These are phyloP conservation scores for Forsythia viridissima DNA, from an alignment of 257 asterid species.

Conservation along the genomic window DNA sequence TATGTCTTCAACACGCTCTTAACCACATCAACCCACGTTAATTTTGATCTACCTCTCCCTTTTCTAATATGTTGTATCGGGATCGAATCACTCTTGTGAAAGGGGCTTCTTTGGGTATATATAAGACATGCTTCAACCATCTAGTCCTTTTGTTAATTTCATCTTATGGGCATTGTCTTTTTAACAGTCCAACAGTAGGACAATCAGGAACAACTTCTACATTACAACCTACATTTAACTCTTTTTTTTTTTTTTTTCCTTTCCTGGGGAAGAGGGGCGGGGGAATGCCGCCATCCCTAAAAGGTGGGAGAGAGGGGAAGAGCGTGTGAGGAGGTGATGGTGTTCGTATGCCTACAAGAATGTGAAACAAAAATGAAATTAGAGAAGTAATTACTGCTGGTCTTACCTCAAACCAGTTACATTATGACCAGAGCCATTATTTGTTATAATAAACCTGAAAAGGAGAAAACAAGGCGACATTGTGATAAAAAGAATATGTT, in stretches of 20 bases:
- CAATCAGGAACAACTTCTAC: neutral
- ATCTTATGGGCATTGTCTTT: neutral
- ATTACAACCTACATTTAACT: neutral
- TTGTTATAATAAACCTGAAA: constrained; percentile 84
- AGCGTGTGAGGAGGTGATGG: neutral
- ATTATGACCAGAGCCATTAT: constrained; percentile 82
- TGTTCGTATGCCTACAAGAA: neutral
- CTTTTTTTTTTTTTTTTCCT: too few relatives aligned
- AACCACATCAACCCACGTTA: neutral
- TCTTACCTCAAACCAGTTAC: constrained; percentile 74
- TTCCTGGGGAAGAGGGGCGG: neutral
- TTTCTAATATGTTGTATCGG: neutral
- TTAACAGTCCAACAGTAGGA: neutral
- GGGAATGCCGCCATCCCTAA: too few relatives aligned
- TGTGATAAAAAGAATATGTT: neutral
- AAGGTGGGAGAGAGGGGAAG: neutral
- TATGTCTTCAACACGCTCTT: neutral
- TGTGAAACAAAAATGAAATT: neutral
- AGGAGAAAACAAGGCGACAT: constrained; percentile 11
- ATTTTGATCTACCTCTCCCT: neutral
- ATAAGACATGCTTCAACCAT: neutral
- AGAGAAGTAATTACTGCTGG: neutral
- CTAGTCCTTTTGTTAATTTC: neutral
- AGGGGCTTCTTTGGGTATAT: neutral
- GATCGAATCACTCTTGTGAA: neutral